Conservation (phyloP, 2,329 filamentous ascomycete species). For the Truncatella angustata region DNA sequence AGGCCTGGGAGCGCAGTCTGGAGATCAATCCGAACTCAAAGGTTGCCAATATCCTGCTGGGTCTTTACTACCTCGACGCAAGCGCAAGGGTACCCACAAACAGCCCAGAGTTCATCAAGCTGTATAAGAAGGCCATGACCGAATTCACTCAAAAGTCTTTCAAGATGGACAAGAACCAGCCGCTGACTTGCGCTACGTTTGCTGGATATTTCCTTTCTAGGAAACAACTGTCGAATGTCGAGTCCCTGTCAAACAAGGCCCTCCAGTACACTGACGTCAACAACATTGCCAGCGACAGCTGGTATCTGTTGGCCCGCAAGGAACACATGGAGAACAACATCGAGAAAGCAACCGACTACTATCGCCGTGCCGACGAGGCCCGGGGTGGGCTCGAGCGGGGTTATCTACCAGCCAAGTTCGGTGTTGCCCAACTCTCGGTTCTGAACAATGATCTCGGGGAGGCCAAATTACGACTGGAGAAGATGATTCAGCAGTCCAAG, state of each 20-base stretch:
- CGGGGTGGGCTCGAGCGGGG: conserved; percentile 88
- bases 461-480: conserved; percentile 90
- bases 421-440: conserved; percentile 84
- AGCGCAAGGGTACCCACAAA: conserved; percentile 81
- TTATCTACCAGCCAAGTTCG: conserved; percentile 92
- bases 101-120: conserved; percentile 76
- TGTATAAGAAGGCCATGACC: conserved; percentile 93
- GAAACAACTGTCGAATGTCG: conserved; percentile 77
- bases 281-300: conserved; percentile 93
- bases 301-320: conserved; percentile 91
- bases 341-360: conserved; percentile 78
- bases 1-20: conserved; percentile 84
- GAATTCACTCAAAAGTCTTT: conserved; percentile 92
- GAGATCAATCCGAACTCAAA: conserved; percentile 83
- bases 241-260: conserved; percentile 84
- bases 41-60: conserved; percentile 84
- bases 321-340: conserved; percentile 80
- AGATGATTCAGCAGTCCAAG: conserved; percentile 84
- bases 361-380: conserved; percentile 86
- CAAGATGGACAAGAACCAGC: conserved; percentile 88
- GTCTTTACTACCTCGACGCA: conserved; percentile 83
- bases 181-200: conserved; percentile 87
- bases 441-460: conserved; percentile 82
- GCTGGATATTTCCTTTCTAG: conserved; percentile 84
- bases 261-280: conserved; percentile 97